Evolutionary conservation across 148 eudicot genomes (phyloP).

Genomic region (Dysphania ambrosioides): DNA sequence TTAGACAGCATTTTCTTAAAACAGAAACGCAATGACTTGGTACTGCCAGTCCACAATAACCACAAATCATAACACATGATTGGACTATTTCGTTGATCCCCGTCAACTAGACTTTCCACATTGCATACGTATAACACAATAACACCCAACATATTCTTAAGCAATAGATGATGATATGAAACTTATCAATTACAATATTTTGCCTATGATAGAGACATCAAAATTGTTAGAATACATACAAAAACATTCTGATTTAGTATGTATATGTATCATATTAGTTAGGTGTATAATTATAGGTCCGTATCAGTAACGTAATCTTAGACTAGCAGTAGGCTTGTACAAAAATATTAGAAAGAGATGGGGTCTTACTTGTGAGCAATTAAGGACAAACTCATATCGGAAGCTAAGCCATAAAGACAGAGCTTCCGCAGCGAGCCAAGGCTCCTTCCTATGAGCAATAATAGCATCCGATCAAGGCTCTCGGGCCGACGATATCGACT

Average conservation of each 20-base stretch:
- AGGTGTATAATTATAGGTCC: too few relatives aligned
- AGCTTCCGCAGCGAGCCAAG: slow-evolving; percentile 59
- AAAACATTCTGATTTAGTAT: too few relatives aligned
- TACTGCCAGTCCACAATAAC: not conserved
- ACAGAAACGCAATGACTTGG: not conserved
- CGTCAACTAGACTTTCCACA: not conserved
- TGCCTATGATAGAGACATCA: too few relatives aligned
- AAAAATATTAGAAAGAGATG: slow-evolving; percentile 4
- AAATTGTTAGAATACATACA: too few relatives aligned
- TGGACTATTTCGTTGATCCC: too few relatives aligned
- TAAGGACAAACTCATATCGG: slow-evolving; percentile 40
- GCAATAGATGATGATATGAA: not conserved
- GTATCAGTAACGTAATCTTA: too few relatives aligned
- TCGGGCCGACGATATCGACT: slow-evolving; percentile 50
- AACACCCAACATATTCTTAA: not conserved
- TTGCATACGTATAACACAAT: not conserved
- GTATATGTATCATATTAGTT: too few relatives aligned
- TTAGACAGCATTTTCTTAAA: not conserved
- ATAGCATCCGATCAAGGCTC: slow-evolving; percentile 62
- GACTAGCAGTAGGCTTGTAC: too few relatives aligned
- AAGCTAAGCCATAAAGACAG: slow-evolving; percentile 53
- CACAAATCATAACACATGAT: too few relatives aligned
- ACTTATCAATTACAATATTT: not conserved
- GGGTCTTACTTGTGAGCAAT: slow-evolving; percentile 65
- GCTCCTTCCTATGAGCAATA: slow-evolving; percentile 51